Conservation (phyloP, 495 filamentous ascomycete genomes). For the Aspergillus hancockii region DNA sequence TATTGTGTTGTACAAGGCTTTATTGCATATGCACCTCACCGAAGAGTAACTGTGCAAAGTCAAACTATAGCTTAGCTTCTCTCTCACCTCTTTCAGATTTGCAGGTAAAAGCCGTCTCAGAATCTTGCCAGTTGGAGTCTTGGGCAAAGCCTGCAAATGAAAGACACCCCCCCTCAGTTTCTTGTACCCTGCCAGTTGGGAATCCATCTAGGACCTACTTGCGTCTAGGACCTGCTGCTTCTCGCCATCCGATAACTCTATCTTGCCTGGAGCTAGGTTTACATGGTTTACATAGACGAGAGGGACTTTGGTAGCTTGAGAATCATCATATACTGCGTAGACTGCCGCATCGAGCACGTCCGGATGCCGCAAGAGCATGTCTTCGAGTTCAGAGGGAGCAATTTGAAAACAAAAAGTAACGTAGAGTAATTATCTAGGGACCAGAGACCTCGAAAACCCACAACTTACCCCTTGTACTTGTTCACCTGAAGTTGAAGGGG, state of each 20-base stretch:
- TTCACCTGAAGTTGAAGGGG: no score
- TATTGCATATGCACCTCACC: no score
- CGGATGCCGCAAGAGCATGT: constrained; percentile 63
- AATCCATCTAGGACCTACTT: constrained; percentile 21
- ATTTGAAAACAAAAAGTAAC: constrained; percentile 72
- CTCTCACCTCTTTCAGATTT: constrained; percentile 16
- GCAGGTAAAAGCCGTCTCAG: constrained; percentile 20
- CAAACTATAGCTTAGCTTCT: no score
- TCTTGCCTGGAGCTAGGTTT: no score
- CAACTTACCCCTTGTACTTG: no score
- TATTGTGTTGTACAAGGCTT: no score
- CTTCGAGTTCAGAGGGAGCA: constrained; percentile 78
- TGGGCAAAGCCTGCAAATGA: constrained; percentile 22
- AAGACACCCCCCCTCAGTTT: constrained; percentile 25
- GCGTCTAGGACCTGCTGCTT: constrained; percentile 30
- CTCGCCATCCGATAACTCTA: no score
- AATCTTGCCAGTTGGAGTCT: constrained; percentile 27
- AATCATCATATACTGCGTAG: constrained; percentile 63
- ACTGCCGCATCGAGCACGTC: constrained; percentile 72
- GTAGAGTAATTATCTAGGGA: no score
- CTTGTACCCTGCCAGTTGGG: constrained; percentile 23
- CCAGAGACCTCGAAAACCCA: no score
- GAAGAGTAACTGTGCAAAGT: no score
- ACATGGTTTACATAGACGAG: constrained; percentile 72
- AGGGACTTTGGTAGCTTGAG: constrained; percentile 69